Conservation (phyloP, 495 filamentous ascomycete genomes). For the Cudoniella acicularis region DNA sequence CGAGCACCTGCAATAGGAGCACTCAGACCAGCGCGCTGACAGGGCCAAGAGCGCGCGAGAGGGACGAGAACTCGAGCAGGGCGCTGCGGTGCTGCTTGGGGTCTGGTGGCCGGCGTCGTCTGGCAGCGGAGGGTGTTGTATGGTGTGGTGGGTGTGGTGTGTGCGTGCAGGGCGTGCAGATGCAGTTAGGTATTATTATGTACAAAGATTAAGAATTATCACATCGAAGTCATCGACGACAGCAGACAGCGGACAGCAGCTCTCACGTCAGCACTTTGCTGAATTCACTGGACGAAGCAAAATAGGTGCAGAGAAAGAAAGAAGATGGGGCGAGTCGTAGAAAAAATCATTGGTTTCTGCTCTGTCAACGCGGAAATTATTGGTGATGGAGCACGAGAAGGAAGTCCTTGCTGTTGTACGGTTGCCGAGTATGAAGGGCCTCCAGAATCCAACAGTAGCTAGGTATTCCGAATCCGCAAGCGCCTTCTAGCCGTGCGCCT, state of each 20-base stretch:
- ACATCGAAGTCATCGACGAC: background rate
- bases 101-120: no score
- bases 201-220: conserved; percentile 19
- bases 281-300: background rate
- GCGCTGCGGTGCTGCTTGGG: background rate
- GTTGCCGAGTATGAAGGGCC: no score
- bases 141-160: no score
- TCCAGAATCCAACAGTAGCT: no score
- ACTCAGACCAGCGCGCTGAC: background rate
- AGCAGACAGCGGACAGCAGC: no score
- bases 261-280: conserved; percentile 18
- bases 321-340: background rate
- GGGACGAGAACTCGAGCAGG: background rate
- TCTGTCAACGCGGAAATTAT: background rate
- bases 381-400: background rate
- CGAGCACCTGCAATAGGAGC: conserved; percentile 1
- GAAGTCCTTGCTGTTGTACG: no score
- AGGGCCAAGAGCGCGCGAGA: conserved; percentile 1
- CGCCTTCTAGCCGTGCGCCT: no score
- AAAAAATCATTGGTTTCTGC: background rate
- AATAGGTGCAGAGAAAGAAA: background rate
- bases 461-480: no score
- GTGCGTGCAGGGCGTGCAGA: background rate
- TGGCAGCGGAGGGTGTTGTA: no score
- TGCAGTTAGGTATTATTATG: conserved; percentile 16